Evolutionary conservation across 257 asterid species (phyloP).

Genomic region (Petunia axillaris): DNA sequence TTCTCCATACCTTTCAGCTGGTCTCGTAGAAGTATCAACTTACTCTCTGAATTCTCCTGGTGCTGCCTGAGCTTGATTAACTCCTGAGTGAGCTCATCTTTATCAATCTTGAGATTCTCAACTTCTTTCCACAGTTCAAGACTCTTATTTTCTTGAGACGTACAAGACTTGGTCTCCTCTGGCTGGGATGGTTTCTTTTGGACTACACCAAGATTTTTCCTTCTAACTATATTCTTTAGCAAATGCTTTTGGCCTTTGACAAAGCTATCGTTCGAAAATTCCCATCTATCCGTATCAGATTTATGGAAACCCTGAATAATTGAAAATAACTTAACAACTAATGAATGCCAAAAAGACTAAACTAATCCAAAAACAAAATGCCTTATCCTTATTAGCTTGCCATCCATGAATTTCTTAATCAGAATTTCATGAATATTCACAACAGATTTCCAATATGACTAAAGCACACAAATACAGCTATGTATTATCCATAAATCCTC

Average conservation of each 20-base stretch:
- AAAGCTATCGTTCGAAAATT: conserved; percentile 79
- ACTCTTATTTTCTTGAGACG: conserved; percentile 57
- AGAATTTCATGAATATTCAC: neutral
- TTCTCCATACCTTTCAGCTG: conserved; percentile 84
- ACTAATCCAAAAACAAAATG: neutral
- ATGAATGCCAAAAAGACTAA: neutral
- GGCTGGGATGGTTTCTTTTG: conserved; percentile 52
- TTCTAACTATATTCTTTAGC: conserved; percentile 73
- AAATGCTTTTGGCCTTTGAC: conserved; percentile 81
- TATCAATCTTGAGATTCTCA: conserved; percentile 68
- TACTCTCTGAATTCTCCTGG: conserved; percentile 75
- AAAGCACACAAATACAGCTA: neutral
- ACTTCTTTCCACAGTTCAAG: conserved; percentile 72
- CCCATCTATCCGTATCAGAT: conserved; percentile 89
- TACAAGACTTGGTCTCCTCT: conserved; percentile 36
- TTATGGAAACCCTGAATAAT: conserved; percentile 81
- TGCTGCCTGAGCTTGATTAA: conserved; percentile 63
- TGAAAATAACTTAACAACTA: conserved; percentile 18
- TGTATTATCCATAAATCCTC: neutral
- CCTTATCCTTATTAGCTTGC: neutral
- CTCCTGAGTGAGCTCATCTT: conserved; percentile 63
- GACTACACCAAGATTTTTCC: conserved; percentile 54
- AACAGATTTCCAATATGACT: neutral
- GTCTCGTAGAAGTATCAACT: conserved; percentile 58
- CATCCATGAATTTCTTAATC: neutral